These are phyloP conservation scores for Alternaria alternata DNA, from an alignment of 2,329 filamentous ascomycete genomes.

Conservation along the genomic window DNA sequence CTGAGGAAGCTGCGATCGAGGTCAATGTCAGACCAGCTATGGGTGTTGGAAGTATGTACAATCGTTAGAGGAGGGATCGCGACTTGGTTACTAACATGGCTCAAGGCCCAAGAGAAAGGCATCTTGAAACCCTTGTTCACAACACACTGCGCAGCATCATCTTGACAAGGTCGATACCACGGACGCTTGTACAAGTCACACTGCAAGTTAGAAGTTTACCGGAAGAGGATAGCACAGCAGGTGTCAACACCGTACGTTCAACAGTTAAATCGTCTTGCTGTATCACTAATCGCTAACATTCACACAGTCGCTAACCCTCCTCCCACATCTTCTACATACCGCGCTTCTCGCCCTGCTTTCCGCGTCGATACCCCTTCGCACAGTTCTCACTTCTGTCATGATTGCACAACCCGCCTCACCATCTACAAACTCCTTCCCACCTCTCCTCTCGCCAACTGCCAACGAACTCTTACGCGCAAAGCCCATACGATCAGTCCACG, in stretches of 20 bases:
- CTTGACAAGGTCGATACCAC: slow-evolving; percentile 76
- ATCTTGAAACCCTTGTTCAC: slow-evolving; percentile 80
- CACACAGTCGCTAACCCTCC: slow-evolving; percentile 77
- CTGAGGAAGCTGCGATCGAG: slow-evolving; percentile 89
- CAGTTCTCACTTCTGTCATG: slow-evolving; percentile 79
- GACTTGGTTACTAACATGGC: background rate
- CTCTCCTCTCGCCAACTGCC: slow-evolving; percentile 64
- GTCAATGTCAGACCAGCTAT: slow-evolving; percentile 87
- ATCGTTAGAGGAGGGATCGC: background rate
- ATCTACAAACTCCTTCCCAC: slow-evolving; percentile 62
- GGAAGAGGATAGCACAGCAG: slow-evolving; percentile 70
- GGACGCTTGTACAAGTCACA: slow-evolving; percentile 80
- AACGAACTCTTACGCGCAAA: slow-evolving; percentile 68
- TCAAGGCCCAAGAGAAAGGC: slow-evolving; percentile 63
- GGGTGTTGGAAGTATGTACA: slow-evolving; percentile 72
- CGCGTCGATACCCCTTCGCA: slow-evolving; percentile 80
- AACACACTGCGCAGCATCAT: slow-evolving; percentile 77
- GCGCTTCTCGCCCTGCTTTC: slow-evolving; percentile 84
- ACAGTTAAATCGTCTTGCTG: slow-evolving; percentile 14
- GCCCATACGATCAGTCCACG: slow-evolving; percentile 84
- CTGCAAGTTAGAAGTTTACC: slow-evolving; percentile 78
- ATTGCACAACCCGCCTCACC: slow-evolving; percentile 79
- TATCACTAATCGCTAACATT: slow-evolving; percentile 6
- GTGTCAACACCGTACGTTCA: slow-evolving; percentile 65
- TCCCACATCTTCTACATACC: slow-evolving; percentile 84